These are phyloP conservation scores for Prototheca cutis DNA, from an alignment of 163 green algal genomes.

Conservation along the genomic window DNA sequence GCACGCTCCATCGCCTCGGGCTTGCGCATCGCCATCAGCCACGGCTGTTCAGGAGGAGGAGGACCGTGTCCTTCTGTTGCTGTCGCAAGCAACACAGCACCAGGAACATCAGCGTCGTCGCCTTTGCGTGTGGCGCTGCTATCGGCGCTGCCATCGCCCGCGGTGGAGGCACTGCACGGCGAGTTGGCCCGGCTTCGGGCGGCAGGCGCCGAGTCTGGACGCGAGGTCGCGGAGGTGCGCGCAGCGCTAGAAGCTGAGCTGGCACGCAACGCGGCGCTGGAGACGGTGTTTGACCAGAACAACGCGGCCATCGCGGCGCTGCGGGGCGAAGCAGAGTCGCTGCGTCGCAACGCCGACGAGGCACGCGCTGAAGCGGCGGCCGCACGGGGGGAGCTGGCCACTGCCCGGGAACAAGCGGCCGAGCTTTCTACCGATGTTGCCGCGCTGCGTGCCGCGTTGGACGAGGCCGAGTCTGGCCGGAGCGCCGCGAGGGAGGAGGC, in stretches of 20 bases:
- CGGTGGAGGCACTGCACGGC: background rate
- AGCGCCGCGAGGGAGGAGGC: background rate
- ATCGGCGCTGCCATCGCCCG: background rate
- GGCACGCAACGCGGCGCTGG: constrained; percentile 3
- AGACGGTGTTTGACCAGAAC: constrained; percentile 24
- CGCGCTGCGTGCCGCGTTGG: background rate
- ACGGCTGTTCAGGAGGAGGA: too few relatives aligned
- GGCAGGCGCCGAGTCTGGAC: background rate
- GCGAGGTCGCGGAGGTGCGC: background rate
- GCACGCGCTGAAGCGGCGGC: background rate
- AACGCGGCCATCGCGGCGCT: constrained; percentile 9
- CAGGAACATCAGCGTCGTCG: too few relatives aligned
- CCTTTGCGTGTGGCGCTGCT: too few relatives aligned
- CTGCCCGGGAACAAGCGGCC: background rate
- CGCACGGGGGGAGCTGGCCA: background rate
- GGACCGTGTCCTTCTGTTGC: too few relatives aligned
- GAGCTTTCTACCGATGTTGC: background rate
- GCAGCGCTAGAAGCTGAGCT: constrained; percentile 2
- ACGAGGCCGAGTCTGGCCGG: background rate
- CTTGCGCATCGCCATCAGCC: too few relatives aligned
- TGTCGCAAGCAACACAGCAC: too few relatives aligned
- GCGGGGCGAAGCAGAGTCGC: constrained; percentile 2
- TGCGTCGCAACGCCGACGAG: background rate
- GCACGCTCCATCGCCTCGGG: background rate
- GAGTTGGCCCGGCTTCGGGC: constrained; percentile 5